phyloP scores from a whole-genome alignment of 2,329 filamentous ascomycete genomes.

The Nemania abortiva region DNA sequence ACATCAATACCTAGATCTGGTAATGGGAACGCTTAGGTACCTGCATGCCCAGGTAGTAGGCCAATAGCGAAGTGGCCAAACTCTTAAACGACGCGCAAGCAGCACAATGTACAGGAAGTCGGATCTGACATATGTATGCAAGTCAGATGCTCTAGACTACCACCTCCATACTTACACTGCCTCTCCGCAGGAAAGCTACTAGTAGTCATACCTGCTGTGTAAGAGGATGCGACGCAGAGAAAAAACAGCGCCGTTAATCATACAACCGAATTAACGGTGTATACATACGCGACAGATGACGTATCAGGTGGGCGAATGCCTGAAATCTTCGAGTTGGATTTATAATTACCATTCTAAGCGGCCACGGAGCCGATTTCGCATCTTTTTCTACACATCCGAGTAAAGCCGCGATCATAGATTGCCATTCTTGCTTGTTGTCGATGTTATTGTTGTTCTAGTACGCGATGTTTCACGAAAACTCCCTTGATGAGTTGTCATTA shows the following conservation, averaged over 20 bases:
- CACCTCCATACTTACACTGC: slow-evolving; percentile 1
- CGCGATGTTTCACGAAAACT: slow-evolving; percentile 7
- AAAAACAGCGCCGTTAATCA: too few species aligned
- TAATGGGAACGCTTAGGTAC: background rate
- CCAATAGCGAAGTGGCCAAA: slow-evolving; percentile 11
- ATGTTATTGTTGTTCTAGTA: slow-evolving; percentile 3
- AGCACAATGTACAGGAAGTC: slow-evolving; percentile 12
- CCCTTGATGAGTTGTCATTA: background rate
- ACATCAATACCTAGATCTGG: too few species aligned
- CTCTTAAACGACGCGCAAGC: slow-evolving; percentile 32
- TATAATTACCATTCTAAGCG: background rate
- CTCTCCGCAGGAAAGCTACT: background rate
- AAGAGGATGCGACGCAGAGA: too few species aligned
- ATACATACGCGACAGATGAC: too few species aligned
- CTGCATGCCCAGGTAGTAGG: background rate
- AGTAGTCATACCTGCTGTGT: too few species aligned
- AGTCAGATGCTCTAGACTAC: background rate
- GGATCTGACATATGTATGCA: background rate
- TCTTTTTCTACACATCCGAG: too few species aligned
- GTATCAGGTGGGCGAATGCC: too few species aligned
- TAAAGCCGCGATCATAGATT: background rate
- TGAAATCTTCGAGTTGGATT: background rate
- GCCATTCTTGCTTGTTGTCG: background rate
- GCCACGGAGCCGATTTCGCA: background rate
- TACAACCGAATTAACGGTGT: too few species aligned